Evolutionary conservation across 345 rosid species (phyloP).

Genomic region (Geranium brycei): DNA sequence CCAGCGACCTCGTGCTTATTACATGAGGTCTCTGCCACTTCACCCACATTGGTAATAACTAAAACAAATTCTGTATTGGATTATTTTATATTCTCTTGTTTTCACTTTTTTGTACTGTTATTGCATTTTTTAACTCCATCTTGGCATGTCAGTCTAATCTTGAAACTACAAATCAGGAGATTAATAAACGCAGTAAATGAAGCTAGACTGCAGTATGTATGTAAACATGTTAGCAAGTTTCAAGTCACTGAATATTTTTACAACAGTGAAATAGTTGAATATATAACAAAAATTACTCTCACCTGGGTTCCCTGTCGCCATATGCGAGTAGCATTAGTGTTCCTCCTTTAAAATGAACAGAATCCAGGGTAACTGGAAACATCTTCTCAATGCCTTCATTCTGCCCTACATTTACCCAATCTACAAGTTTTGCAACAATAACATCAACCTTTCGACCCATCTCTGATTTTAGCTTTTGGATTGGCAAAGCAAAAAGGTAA

Average conservation of each 20-base stretch:
- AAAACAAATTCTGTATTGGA: neutral
- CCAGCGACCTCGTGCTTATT: too few species aligned
- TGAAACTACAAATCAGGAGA: neutral
- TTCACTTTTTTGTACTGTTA: too few species aligned
- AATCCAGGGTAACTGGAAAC: constrained; percentile 79
- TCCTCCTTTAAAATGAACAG: constrained; percentile 82
- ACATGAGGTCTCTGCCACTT: too few species aligned
- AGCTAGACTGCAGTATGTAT: neutral
- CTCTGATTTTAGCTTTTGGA: constrained; percentile 36
- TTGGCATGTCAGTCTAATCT: neutral
- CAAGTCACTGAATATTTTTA: neutral
- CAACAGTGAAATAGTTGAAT: neutral
- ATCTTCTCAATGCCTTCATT: constrained; percentile 44
- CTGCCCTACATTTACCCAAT: constrained; percentile 39
- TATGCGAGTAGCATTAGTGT: constrained; percentile 68
- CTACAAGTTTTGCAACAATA: constrained; percentile 46
- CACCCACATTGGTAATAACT: neutral
- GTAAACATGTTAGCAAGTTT: neutral
- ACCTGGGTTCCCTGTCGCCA: constrained; percentile 92
- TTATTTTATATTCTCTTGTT: neutral
- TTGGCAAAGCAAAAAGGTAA: constrained; percentile 21
- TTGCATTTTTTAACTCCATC: too few species aligned
- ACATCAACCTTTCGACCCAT: constrained; percentile 41
- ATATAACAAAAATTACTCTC: constrained; percentile 11
- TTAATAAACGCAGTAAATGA: too few species aligned